phyloP scores from a whole-genome alignment of 768 basidiomycete species.

The Lactarius psammicola region DNA sequence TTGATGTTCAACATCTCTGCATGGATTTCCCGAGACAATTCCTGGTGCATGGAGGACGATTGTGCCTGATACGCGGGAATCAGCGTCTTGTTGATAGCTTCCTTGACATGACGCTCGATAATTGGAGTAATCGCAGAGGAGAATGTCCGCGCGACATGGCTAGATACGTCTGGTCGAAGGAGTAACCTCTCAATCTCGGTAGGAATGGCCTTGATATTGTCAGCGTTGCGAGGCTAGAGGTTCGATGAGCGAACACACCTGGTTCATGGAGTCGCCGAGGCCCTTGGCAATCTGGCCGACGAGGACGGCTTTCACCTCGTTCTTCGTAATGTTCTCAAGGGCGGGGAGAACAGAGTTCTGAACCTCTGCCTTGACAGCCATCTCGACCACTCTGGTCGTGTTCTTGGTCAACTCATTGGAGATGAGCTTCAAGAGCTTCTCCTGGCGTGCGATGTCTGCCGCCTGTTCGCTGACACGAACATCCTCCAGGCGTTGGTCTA shows the following conservation, averaged over 20 bases:
- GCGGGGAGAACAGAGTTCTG: conserved; percentile 82
- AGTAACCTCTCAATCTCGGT: conserved; percentile 77
- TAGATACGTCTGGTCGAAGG: conserved; percentile 70
- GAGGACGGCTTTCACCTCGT: conserved; percentile 73
- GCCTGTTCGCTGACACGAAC: conserved; percentile 73
- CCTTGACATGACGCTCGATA: conserved; percentile 81
- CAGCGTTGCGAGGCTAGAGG: conserved; percentile 4
- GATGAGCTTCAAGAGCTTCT: conserved; percentile 86
- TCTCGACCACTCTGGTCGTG: conserved; percentile 84
- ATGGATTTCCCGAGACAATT: conserved; percentile 71
- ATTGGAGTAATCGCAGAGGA: conserved; percentile 69
- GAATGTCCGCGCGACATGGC: conserved; percentile 72
- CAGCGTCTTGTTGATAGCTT: conserved; percentile 67
- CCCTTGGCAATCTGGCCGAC: conserved; percentile 76
- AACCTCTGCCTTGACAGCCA: conserved; percentile 83
- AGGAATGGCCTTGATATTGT: conserved; percentile 58
- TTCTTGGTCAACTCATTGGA: conserved; percentile 85
- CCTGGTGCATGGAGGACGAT: conserved; percentile 75
- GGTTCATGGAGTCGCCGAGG: conserved; percentile 67
- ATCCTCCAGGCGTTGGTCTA: conserved; percentile 85
- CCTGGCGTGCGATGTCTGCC: conserved; percentile 80
- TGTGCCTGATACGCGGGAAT: conserved; percentile 75
- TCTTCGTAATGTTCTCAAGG: conserved; percentile 77
- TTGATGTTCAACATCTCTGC: conserved; percentile 74
- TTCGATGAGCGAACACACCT: conserved; percentile 45